Base-by-base conservation (phyloP, 1,284 basidiomycete species). In the Pyrrhoderma noxium region DNA sequence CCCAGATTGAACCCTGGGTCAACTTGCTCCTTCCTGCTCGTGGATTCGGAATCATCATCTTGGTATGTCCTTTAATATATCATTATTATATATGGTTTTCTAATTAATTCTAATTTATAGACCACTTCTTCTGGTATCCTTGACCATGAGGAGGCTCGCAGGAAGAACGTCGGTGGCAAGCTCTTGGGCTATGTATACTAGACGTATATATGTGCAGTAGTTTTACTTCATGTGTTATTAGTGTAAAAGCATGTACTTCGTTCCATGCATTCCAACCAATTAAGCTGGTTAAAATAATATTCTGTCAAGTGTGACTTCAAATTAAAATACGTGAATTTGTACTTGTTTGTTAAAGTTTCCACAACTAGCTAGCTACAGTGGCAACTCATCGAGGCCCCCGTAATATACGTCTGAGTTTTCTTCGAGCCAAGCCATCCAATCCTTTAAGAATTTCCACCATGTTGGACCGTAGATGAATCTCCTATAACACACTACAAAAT, bases 141-240 rank as follows among this genome's bases (percentile, higher is more conserved):
- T 69, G 95, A 99, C 75, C 96, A 99, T 73, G 93, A 97, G 72
- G 95, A 99, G 79, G 96, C 96, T 52, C 86, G 95, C 75, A 86
- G 94, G 68, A 99, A 98, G 79, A 95, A 98, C 75, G 85, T 93
- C 56, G 93, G 91, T 71, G 91, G 92, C 59, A 94, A 94, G 75
- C 76, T 91, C 55, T 70, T 91, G 54, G 88, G 88, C 59, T 91
- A 89, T 66, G 83, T 89, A 54, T 91, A 90, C 71, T 90, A 38
- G 53, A 42, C 23, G 19, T 14, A 36, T n/a, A 13, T 48, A 13
- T 27, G n/a, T 13, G 38, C 36, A n/a, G 8, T 23, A 35, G n/a
- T 40, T 40, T 40, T n/a, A 18, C 18, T 1, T 22, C 11, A 3
- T 42, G 16, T 49, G 47, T 3, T 31, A 21, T 48, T 39, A 23